Evolutionary conservation across 306 rosid species (phyloP), one percentile per base, ranked within the genome.

Genomic region (Acacia melanoxylon): DNA sequence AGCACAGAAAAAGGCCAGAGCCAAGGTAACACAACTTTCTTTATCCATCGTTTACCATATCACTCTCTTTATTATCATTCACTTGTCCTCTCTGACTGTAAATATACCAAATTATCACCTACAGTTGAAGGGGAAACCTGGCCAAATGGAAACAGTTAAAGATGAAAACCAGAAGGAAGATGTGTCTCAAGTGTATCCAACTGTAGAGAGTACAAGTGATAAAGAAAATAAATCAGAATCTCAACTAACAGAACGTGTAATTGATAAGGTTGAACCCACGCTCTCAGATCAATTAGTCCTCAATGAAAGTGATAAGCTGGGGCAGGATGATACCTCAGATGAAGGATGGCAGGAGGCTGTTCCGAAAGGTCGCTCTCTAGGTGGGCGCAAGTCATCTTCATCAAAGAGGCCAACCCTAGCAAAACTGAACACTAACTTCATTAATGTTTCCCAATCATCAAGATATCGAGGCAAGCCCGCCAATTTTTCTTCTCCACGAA

Each of bases 311-410:
- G 85, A 81, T 87, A 92, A 89, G 35, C 51, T 63, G 37, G 75
- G 80, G 65, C 90, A 67, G 82, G 96, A 90, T 76, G 96, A 91
- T 80, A 82, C 73, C 85, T 90, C 93, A 15, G 96, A 89, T 83
- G 98, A 87, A 91, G 99, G 98, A 83, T 95, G 99, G 99, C 99
- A 93, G 86, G 99, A 95, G 85, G 99, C 99, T 69, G 93, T 92
- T 83, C 96, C 99, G 29, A 95, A 93, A 83, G 89, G 97, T 27
- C 97, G 98, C 49, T 92, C 95, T 66, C 86, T 83, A 54, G 70
- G 86, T n/a, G 91, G 91, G 67, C 94, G 96, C 80, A 95, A 95
- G 88, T 80, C 94, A 56, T 82, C 91, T 74, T 86, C 95, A 49
- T 89, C 98, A 14, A 91, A 89, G 89, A 91, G 99, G 82, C 97